These are phyloP conservation scores for Tetrapisispora nanseiensis DNA, from an alignment of 805 yeast species.

Conservation along the genomic window DNA sequence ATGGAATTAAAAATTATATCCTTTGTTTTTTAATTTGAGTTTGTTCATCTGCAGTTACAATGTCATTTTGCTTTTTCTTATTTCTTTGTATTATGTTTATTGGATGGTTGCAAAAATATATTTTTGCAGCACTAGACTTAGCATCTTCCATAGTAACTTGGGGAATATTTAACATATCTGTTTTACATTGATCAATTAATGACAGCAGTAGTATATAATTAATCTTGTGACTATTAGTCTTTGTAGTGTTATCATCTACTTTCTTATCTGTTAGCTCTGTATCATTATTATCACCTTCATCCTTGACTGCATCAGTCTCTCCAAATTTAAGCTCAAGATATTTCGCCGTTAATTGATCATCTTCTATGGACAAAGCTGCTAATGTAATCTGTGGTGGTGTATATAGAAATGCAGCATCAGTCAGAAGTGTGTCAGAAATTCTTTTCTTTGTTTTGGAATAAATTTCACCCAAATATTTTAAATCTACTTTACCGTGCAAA, in stretches of 20 bases:
- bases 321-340: constrained; percentile 60
- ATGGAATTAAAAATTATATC: no score
- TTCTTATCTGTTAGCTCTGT: constrained; percentile 3
- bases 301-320: constrained; percentile 7
- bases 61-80: constrained; percentile 34
- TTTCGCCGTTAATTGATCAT: constrained; percentile 51
- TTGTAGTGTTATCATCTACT: neutral
- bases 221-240: constrained; percentile 6
- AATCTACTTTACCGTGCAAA: constrained; percentile 37
- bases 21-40: constrained; percentile 9
- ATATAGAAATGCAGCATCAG: constrained; percentile 67
- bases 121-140: constrained; percentile 50
- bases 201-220: constrained; percentile 37
- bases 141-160: constrained; percentile 54
- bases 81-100: constrained; percentile 40
- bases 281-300: constrained; percentile 4
- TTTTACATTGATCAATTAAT: constrained; percentile 41
- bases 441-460: constrained; percentile 62
- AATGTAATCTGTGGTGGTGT: constrained; percentile 96
- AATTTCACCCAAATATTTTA: constrained; percentile 51
- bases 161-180: constrained; percentile 33
- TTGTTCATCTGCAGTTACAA: constrained; percentile 3
- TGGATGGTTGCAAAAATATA: constrained; percentile 57
- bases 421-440: constrained; percentile 57
- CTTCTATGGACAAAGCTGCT: constrained; percentile 65